These are phyloP conservation scores for Backusella parvicylindrica DNA, from an alignment of 192 early-diverging fungal species.

Conservation along the genomic window DNA sequence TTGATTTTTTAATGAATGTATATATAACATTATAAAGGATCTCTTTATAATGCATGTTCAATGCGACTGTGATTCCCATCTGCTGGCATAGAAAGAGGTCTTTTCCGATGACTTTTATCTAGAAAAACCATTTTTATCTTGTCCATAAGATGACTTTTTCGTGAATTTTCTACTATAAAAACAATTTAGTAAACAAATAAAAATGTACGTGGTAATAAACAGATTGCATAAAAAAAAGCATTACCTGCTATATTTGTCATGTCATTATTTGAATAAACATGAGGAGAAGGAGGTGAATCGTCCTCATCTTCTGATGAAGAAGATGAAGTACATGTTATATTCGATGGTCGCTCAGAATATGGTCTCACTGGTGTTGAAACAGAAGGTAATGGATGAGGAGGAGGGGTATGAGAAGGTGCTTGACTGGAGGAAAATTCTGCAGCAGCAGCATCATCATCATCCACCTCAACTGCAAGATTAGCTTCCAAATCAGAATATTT, in stretches of 20 bases:
- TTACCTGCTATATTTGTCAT: neutral
- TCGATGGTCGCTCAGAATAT: neutral
- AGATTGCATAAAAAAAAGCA: neutral
- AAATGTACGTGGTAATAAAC: neutral
- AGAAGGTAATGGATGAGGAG: neutral
- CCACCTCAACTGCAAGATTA: constrained; percentile 46
- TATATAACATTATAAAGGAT: neutral
- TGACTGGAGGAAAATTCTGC: neutral
- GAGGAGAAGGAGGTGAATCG: neutral
- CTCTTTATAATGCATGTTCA: neutral
- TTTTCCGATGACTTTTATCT: constrained; percentile 1
- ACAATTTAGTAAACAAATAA: neutral
- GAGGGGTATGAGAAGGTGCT: neutral
- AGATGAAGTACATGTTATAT: neutral
- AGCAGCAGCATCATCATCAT: neutral
- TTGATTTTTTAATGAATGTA: too few species aligned
- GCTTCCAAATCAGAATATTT: constrained; percentile 80
- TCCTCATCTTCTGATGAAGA: neutral
- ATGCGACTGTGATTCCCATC: neutral
- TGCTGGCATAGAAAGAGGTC: constrained; percentile 10
- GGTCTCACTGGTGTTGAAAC: neutral
- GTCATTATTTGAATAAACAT: neutral
- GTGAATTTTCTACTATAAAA: neutral
- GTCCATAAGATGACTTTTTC: neutral
- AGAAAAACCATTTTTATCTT: constrained; percentile 12